phyloP scores from a whole-genome alignment of 345 rosid species.

The Arabidopsis suecica region DNA sequence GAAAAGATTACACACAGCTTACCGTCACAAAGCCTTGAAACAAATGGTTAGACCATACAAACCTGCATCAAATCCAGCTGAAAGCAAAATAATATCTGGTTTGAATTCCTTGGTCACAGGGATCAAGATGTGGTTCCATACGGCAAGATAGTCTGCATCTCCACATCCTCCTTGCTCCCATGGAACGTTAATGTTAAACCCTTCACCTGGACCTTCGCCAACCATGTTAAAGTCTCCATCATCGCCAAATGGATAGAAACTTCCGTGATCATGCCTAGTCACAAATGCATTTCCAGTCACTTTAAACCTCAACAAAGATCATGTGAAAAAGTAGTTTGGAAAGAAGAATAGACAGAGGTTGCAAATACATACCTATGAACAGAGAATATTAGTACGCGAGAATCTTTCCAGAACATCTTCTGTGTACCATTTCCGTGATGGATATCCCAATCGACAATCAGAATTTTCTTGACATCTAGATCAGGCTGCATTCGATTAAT shows the following conservation, averaged over 20 bases:
- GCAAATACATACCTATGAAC: slow-evolving; percentile 76
- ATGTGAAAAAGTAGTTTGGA: neutral
- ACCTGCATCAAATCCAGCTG: slow-evolving; percentile 99
- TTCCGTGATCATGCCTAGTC: slow-evolving; percentile 83
- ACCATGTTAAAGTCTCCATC: slow-evolving; percentile 82
- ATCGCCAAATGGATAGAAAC: slow-evolving; percentile 74
- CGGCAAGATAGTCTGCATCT: slow-evolving; percentile 91
- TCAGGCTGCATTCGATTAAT: slow-evolving; percentile 54
- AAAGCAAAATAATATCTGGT: slow-evolving; percentile 78
- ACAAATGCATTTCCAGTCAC: slow-evolving; percentile 21
- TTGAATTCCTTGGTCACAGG: slow-evolving; percentile 80
- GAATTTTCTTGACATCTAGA: slow-evolving; percentile 74
- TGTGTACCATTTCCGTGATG: slow-evolving; percentile 99
- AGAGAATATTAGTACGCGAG: slow-evolving; percentile 92
- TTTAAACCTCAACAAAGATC: neutral
- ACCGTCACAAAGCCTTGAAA: slow-evolving; percentile 4
- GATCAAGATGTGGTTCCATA: slow-evolving; percentile 88
- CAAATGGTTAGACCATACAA: neutral
- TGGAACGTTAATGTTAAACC: slow-evolving; percentile 93
- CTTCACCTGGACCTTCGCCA: slow-evolving; percentile 91
- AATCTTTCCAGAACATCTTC: slow-evolving; percentile 87
- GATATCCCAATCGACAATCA: slow-evolving; percentile 98
- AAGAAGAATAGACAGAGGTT: slow-evolving; percentile 19
- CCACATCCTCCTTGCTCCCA: slow-evolving; percentile 90
- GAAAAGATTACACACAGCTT: slow-evolving; percentile 22